phyloP scores from a whole-genome alignment of 768 basidiomycete species.

The Collybia sordida region DNA sequence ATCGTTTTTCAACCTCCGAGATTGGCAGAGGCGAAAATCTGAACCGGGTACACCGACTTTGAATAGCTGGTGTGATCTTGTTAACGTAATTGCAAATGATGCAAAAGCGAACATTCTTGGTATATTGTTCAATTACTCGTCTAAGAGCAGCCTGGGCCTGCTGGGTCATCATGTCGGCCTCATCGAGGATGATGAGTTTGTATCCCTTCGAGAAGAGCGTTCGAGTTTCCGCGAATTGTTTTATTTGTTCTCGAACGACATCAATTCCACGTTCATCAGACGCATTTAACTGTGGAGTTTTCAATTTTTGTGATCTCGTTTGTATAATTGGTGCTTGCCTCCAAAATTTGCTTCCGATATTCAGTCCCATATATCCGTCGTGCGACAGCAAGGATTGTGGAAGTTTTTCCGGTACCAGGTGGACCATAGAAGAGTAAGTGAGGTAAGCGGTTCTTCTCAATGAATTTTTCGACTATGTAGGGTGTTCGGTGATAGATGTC shows the following conservation, averaged over 20 bases:
- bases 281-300: slow-evolving; percentile 75
- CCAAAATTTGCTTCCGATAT: slow-evolving; percentile 90
- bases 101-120: slow-evolving; percentile 97
- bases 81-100: slow-evolving; percentile 99
- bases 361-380: slow-evolving; percentile 88
- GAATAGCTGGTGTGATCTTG: slow-evolving; percentile 97
- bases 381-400: slow-evolving; percentile 94
- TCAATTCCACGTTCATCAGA: slow-evolving; percentile 99
- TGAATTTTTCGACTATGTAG: slow-evolving; percentile 87
- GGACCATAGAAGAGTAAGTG: slow-evolving; percentile 98
- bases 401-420: slow-evolving; percentile 98
- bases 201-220: slow-evolving; percentile 90
- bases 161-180: slow-evolving; percentile 99
- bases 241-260: slow-evolving; percentile 98
- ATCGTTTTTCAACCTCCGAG: slow-evolving; percentile 78
- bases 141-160: slow-evolving; percentile 96
- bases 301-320: neutral
- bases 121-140: slow-evolving; percentile 97
- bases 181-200: slow-evolving; percentile 97
- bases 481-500: slow-evolving; percentile 8
- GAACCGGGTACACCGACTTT: slow-evolving; percentile 97
- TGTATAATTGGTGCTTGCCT: slow-evolving; percentile 47
- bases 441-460: slow-evolving; percentile 90
- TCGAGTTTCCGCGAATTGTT: slow-evolving; percentile 95
- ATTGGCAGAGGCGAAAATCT: slow-evolving; percentile 93